A percentile compares a stretch with the other conserved stretches of the same genome.
Conservation (phyloP, 352 stramenopile species). For the Phytophthora crassamura region DNA sequence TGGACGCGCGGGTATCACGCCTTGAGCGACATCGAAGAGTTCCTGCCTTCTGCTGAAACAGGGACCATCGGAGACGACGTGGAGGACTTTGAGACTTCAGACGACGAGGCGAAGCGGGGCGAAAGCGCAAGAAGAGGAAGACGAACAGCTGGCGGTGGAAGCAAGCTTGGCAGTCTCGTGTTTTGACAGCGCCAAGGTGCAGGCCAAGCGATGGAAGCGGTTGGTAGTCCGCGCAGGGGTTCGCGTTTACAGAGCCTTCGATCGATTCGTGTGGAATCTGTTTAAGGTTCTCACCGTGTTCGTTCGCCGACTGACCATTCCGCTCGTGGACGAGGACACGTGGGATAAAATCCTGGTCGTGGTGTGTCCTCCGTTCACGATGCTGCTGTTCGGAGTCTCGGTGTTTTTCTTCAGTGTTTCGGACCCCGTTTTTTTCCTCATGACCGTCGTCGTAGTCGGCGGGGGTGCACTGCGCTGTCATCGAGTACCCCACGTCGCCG, state of each 20-base stretch:
- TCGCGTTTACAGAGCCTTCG: conserved; percentile 42
- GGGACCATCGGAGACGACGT: conserved; percentile 19
- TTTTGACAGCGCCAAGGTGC: conserved; percentile 24
- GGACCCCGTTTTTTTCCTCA: conserved; percentile 57
- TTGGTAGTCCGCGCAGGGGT: conserved; percentile 18
- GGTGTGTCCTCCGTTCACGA: conserved; percentile 66
- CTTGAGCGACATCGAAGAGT: conserved; percentile 68
- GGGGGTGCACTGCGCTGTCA: conserved; percentile 44
- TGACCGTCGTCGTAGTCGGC: conserved; percentile 49
- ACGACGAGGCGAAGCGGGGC: conserved; percentile 25
- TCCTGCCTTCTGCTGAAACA: conserved; percentile 28
- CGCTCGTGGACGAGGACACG: conserved; percentile 79
- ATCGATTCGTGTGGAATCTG: conserved; percentile 67
- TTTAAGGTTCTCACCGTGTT: conserved; percentile 77
- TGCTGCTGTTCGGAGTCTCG: conserved; percentile 62
- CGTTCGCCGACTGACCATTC: conserved; percentile 74
- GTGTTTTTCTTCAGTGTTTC: conserved; percentile 58
- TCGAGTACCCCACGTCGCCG: conserved; percentile 55
- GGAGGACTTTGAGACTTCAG: conserved; percentile 24
- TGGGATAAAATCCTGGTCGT: conserved; percentile 82
- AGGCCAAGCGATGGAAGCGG: conserved; percentile 34
- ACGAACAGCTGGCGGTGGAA: conserved; percentile 28
- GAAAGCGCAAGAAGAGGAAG: conserved; percentile 24
- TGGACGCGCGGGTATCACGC: conserved; percentile 77
- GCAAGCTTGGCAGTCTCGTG: conserved; percentile 20